These are phyloP conservation scores for Brassica nigra DNA, from an alignment of 345 rosid genomes.

Conservation along the genomic window DNA sequence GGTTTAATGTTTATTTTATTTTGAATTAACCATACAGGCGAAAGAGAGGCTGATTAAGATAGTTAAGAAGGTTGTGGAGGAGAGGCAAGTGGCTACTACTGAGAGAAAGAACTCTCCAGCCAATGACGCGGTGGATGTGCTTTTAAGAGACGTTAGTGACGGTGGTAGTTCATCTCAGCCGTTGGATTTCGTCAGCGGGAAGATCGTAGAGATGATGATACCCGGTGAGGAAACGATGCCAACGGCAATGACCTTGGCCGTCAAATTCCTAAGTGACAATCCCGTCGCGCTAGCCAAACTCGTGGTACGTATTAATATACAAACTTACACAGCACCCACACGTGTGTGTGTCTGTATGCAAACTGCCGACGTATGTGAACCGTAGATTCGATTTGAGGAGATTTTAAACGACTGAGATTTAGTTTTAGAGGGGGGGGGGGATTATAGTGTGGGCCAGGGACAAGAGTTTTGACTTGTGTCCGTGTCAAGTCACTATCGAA, in stretches of 20 bases:
- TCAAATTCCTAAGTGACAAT: constrained; percentile 71
- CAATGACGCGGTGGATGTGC: constrained; percentile 69
- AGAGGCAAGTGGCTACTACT: constrained; percentile 51
- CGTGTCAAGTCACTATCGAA: constrained; percentile 41
- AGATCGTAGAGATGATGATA: constrained; percentile 92
- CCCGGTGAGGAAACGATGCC: constrained; percentile 97
- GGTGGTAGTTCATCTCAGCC: constrained; percentile 54
- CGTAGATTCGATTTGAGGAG: constrained; percentile 12
- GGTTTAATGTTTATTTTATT: background rate
- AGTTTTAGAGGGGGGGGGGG: background rate
- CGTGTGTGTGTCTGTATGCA: constrained; percentile 10
- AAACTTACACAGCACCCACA: background rate
- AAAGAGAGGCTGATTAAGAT: constrained; percentile 63
- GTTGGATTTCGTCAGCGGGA: constrained; percentile 71
- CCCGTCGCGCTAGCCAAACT: constrained; percentile 64
- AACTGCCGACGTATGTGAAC: constrained; percentile 16
- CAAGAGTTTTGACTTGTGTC: constrained; percentile 44
- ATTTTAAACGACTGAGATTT: constrained; percentile 46
- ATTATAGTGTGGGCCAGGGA: constrained; percentile 8
- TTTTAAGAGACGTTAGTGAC: constrained; percentile 50
- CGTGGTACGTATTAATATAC: constrained; percentile 50
- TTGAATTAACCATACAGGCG: constrained; percentile 55
- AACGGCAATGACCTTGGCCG: constrained; percentile 83
- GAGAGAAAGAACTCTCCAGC: constrained; percentile 30
- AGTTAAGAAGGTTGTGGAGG: constrained; percentile 67